Percentiles rank a stretch among this genome's conserved stretches.
Conservation (phyloP, 2,329 filamentous ascomycete species). For the Cadophora luteo-olivacea region DNA sequence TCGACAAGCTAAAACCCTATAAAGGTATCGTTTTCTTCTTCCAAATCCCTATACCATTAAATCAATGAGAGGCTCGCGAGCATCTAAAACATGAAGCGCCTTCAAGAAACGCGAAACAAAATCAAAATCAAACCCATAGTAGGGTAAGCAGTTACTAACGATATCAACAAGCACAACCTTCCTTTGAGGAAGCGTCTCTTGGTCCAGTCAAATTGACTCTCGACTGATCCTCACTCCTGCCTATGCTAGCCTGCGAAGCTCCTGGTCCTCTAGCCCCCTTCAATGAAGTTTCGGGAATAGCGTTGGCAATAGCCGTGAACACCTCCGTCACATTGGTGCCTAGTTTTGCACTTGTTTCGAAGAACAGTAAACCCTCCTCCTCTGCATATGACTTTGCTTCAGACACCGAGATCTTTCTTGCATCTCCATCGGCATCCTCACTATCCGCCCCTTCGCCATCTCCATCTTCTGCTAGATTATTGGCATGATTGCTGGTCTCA, state of each 20-base stretch:
- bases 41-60: constrained; percentile 30
- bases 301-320: constrained; percentile 97
- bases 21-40: not conserved
- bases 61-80: constrained; percentile 30
- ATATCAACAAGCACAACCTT: constrained; percentile 83
- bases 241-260: constrained; percentile 58
- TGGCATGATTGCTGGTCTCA: constrained; percentile 56
- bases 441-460: constrained; percentile 55
- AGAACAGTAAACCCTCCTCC: constrained; percentile 92
- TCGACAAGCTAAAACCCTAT: too few relatives aligned
- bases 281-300: constrained; percentile 94
- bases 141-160: constrained; percentile 20
- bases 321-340: constrained; percentile 94
- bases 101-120: constrained; percentile 30
- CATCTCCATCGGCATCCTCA: constrained; percentile 72
- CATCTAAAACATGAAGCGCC: constrained; percentile 31
- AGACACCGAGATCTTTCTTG: constrained; percentile 86
- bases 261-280: constrained; percentile 84
- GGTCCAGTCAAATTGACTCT: constrained; percentile 84
- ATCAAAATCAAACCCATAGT: constrained; percentile 28
- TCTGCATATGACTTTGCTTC: constrained; percentile 94
- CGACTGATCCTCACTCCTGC: constrained; percentile 69
- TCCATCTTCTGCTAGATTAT: constrained; percentile 55
- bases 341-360: constrained; percentile 97
- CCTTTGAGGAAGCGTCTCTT: constrained; percentile 78